Conservation (phyloP, 2,329 filamentous ascomycete species). For the Thermomyces lanuginosus region DNA sequence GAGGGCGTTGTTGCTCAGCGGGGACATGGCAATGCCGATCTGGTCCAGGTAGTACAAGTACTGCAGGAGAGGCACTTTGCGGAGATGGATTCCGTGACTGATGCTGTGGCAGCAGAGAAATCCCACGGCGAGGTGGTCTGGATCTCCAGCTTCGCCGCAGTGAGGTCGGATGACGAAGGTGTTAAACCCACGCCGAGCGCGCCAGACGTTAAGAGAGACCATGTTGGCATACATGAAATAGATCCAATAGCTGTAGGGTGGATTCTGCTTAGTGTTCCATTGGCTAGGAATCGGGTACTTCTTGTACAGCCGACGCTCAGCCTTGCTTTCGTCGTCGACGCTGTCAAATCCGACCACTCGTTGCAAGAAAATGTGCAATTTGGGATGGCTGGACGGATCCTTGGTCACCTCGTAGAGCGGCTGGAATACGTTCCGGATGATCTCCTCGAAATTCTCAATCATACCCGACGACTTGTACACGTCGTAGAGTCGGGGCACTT, state of each 20-base stretch:
- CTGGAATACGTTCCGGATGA: conserved; percentile 80
- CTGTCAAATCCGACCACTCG: conserved; percentile 93
- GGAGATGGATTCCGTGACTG: conserved; percentile 78
- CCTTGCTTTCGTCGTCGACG: conserved; percentile 95
- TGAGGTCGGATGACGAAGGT: conserved; percentile 87
- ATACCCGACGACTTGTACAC: conserved; percentile 82
- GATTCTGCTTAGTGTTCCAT: conserved; percentile 88
- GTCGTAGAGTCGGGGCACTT: conserved; percentile 85
- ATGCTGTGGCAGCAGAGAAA: conserved; percentile 91
- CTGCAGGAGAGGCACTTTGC: conserved; percentile 86
- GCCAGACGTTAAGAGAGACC: conserved; percentile 77
- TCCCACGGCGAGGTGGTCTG: conserved; percentile 84
- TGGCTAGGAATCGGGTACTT: conserved; percentile 84
- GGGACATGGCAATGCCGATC: conserved; percentile 98
- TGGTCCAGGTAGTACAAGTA: conserved; percentile 98
- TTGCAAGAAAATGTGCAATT: conserved; percentile 87
- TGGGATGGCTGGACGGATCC: conserved; percentile 70
- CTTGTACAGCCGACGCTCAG: conserved; percentile 80
- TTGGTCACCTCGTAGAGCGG: conserved; percentile 89
- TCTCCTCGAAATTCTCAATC: conserved; percentile 79
- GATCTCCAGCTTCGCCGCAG: conserved; percentile 92
- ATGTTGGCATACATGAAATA: conserved; percentile 96
- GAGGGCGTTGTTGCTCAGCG: conserved; percentile 89
- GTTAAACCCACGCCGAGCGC: conserved; percentile 83
- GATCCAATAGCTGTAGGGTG: conserved; percentile 97